Evolutionary conservation across 371 early-diverging fungal genomes (phyloP), one percentile per base, ranked within the genome.

Genomic region (Saksenaea oblongispora): DNA sequence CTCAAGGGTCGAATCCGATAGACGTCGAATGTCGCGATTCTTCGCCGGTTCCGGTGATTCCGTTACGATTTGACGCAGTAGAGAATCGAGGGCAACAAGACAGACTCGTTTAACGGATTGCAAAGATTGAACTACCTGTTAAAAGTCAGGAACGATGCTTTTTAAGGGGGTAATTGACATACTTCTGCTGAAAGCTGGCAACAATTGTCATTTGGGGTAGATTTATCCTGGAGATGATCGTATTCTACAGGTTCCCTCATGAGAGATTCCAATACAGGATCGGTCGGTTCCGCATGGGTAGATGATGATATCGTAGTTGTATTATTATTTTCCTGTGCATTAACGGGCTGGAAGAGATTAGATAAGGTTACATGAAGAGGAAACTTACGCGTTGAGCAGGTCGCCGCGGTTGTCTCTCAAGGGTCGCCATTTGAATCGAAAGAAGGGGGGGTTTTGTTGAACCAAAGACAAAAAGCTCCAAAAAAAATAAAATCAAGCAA

Each of bases 71-170:
- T 75, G 67, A 3, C 69, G 47, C n/a, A 80, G 44, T 3, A 76
- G 55, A 14, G 71, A 36, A 70, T 76, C 75, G 13, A 80, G 65
- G 10, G 75, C 77, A 10, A 58, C 47, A 17, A 80, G 64, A 22
- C 73, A 73, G 9, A 69, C 71, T 22, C 73, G 62, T 54, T 76
- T 80, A 8, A 75, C 73, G 22, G 80, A 72, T 26, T 75, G 66
- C 17, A 80, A 56, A 3, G 75, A 75, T 27, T 69, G 61, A 22
- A 69, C 47, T 1, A 79, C 70, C 67, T 74, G 24, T 15, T 47
- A 27, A 10, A 59, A 66, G 47, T 35, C 57, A 63, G 22, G 54
- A 56, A 31, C 22, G 3, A 26, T n/a, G n/a, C 34, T 44, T 18
- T 3, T 39, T 34, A 18, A 34, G 5, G n/a, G 26, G 22, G 17